phyloP scores from a whole-genome alignment of 2,329 filamentous ascomycete genomes.

The Gnomoniopsis smithogilvyi region DNA sequence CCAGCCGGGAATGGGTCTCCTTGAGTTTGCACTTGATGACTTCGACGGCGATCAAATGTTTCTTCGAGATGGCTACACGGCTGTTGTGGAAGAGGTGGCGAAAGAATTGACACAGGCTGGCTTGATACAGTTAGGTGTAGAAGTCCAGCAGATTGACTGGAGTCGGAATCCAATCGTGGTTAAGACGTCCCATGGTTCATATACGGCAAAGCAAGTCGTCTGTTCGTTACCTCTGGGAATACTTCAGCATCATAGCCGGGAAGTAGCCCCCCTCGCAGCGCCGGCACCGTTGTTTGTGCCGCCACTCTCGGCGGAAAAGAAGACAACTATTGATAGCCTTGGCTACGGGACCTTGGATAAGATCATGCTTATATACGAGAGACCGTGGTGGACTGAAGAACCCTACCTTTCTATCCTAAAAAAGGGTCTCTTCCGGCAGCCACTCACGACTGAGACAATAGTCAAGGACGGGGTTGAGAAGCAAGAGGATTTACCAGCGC shows the following conservation, averaged over 20 bases:
- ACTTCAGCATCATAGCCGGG: conserved; percentile 1
- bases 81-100: conserved; percentile 8
- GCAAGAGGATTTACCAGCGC: background rate
- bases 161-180: background rate
- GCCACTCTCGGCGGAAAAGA: background rate
- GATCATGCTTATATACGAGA: conserved; percentile 8
- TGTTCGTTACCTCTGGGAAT: conserved; percentile 8
- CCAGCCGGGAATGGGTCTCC: conserved; percentile 6
- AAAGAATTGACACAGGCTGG: background rate
- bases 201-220: conserved; percentile 3
- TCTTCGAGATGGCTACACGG: conserved; percentile 3
- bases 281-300: background rate
- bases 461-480: background rate
- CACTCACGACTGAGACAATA: background rate
- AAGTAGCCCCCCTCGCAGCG: background rate
- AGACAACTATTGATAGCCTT: conserved; percentile 1
- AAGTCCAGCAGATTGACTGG: conserved; percentile 3
- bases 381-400: conserved; percentile 7
- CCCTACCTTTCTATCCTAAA: background rate
- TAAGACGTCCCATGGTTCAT: conserved; percentile 1
- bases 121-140: background rate
- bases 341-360: conserved; percentile 10
- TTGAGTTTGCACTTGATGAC: conserved; percentile 9
- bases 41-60: conserved; percentile 12
- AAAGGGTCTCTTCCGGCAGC: background rate